These are phyloP conservation scores for Beauveria sp. DNA, from an alignment of 2,329 filamentous ascomycete species.

Conservation along the genomic window DNA sequence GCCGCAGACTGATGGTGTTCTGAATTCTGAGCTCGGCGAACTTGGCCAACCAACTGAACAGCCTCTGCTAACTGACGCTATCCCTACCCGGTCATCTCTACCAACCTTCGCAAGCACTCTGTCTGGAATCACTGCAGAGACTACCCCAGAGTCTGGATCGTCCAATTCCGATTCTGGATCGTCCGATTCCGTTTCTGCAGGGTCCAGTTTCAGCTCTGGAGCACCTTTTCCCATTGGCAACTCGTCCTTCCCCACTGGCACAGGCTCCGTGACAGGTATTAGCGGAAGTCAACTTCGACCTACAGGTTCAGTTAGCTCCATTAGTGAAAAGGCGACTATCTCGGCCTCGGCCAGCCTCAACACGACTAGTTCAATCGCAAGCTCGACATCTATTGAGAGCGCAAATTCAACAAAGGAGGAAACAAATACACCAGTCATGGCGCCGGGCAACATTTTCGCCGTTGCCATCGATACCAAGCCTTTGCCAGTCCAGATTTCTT, in stretches of 20 bases:
- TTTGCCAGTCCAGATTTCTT: conserved; percentile 40
- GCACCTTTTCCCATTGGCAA: background rate
- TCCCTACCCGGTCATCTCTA: conserved; percentile 24
- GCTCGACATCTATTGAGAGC: background rate
- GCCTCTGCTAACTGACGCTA: conserved; percentile 20
- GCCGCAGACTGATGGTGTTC: background rate
- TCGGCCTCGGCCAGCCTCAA: background rate
- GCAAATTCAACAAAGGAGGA: background rate
- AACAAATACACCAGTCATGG: background rate
- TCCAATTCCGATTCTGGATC: background rate
- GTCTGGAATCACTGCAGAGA: conserved; percentile 3
- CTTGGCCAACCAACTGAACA: background rate
- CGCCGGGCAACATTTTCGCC: conserved; percentile 44
- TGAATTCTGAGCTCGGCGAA: conserved; percentile 1
- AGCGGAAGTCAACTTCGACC: background rate
- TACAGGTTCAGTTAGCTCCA: background rate
- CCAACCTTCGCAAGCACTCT: conserved; percentile 15
- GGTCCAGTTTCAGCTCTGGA: background rate
- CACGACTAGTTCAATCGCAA: background rate
- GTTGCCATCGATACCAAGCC: conserved; percentile 44
- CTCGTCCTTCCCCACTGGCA: background rate
- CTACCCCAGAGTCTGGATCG: background rate
- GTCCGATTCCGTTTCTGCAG: background rate
- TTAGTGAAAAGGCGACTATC: background rate
- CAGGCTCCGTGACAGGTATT: background rate